Conservation (phyloP, 169 alveolate genomes). For the Cryptosporidium sp. region DNA sequence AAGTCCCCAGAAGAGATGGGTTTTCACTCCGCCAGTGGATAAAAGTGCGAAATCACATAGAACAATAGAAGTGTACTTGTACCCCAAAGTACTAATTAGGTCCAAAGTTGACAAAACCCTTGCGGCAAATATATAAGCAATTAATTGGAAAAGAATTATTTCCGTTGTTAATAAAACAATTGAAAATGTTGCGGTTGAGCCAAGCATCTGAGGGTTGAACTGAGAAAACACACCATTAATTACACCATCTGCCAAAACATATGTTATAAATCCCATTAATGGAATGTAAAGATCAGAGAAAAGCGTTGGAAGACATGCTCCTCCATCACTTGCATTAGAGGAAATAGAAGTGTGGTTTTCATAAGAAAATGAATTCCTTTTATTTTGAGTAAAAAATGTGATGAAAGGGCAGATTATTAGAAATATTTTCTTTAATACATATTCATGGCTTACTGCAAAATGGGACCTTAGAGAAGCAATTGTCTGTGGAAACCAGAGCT, state of each 20-base stretch:
- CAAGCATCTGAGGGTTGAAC: slow-evolving; percentile 67
- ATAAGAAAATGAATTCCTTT: slow-evolving; percentile 30
- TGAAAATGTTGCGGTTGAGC: slow-evolving; percentile 74
- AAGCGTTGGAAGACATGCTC: slow-evolving; percentile 57
- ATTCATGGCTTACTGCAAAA: slow-evolving; percentile 74
- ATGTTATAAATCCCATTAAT: slow-evolving; percentile 60
- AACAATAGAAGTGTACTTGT: slow-evolving; percentile 63
- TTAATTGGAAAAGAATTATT: slow-evolving; percentile 31
- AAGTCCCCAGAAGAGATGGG: slow-evolving; percentile 34
- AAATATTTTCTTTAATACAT: slow-evolving; percentile 43
- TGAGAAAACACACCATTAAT: slow-evolving; percentile 64
- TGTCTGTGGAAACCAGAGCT: slow-evolving; percentile 72
- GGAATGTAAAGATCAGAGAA: slow-evolving; percentile 70
- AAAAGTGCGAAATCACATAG: slow-evolving; percentile 33
- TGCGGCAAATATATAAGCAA: slow-evolving; percentile 61
- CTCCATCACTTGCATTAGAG: slow-evolving; percentile 27
- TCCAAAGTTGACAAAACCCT: slow-evolving; percentile 54
- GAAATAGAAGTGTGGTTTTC: slow-evolving; percentile 59
- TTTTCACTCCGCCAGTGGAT: slow-evolving; percentile 44
- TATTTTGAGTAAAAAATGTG: slow-evolving; percentile 35
- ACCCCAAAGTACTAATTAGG: slow-evolving; percentile 48
- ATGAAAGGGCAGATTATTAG: slow-evolving; percentile 40
- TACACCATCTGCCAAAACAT: slow-evolving; percentile 70
- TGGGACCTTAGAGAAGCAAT: slow-evolving; percentile 57
- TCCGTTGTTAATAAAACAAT: slow-evolving; percentile 43